Percentiles rank a stretch among this genome's conserved stretches.
Conservation (phyloP, 768 basidiomycete species). For the Leccinellum rugosiceps region DNA sequence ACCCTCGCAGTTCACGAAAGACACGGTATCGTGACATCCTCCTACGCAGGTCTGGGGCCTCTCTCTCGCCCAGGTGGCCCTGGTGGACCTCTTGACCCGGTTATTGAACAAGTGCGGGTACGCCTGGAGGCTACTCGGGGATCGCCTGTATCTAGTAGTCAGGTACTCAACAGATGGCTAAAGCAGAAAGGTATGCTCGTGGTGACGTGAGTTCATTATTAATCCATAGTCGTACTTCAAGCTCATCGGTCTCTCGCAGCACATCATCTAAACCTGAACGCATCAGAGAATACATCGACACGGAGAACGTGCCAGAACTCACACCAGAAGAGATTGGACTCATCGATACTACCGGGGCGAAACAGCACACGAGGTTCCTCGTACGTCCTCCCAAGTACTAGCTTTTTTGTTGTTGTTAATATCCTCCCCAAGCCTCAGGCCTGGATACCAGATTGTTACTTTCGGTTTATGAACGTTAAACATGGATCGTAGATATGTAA, state of each 20-base stretch:
- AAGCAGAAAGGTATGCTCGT: conserved; percentile 30
- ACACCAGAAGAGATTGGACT: conserved; percentile 23
- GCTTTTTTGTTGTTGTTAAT: not conserved
- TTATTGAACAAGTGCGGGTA: conserved; percentile 34
- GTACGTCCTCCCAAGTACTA: conserved; percentile 16
- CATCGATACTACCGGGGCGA: conserved; percentile 25
- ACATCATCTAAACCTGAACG: conserved; percentile 33
- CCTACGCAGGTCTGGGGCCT: conserved; percentile 41
- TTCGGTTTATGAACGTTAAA: too few relatives aligned
- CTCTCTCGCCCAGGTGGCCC: conserved; percentile 34
- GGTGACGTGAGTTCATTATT: conserved; percentile 25
- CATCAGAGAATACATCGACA: conserved; percentile 33
- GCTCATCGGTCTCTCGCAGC: conserved; percentile 13
- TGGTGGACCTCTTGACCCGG: conserved; percentile 41
- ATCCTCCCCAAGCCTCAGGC: not conserved
- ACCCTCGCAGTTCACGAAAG: conserved; percentile 34
- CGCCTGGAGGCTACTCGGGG: conserved; percentile 27
- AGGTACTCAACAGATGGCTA: conserved; percentile 32
- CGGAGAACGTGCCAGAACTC: conserved; percentile 25
- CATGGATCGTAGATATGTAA: not conserved
- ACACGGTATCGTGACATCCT: conserved; percentile 37
- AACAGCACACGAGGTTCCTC: conserved; percentile 23
- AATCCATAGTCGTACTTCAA: not conserved
- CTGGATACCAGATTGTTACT: not conserved
- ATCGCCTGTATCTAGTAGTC: conserved; percentile 24